Evolutionary conservation across 495 filamentous ascomycete genomes (phyloP), one percentile per base, ranked within the genome.

Genomic region (Annulohypoxylon stygium): DNA sequence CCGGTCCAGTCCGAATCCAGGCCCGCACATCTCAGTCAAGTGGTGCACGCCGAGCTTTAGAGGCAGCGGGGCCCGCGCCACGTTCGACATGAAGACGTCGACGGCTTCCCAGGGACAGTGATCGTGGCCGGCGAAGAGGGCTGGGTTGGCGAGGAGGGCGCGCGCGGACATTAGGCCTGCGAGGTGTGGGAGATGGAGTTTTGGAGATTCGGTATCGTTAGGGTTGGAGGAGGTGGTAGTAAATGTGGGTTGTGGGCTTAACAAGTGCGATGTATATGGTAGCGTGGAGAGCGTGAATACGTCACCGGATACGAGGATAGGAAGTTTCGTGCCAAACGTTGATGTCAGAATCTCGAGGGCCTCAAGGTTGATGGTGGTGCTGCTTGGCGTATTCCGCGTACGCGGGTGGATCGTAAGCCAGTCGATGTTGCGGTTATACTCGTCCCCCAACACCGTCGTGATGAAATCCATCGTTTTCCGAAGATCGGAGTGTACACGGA

Each of bases 381-480:
- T 85, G 23, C 86, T 88, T 4, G 83, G 86, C 14, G 89, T 90
- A 26, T 75, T 81, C 7, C 86, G 81, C 33, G 83, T 84, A 11
- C 90, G 84, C 23, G 89, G 89, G 76, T 92, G 90, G 61, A 92
- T 87, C 39, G 90, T 91, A 7, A 92, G 80, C 73, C 85, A 91
- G 80, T 90, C 88, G 48, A 87, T 81, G 54, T 83, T 79, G 9
- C 84, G 81, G 51, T 78, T 74, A 11, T 84, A 76, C 25, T 81
- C 78, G 34, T 81, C 80, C 14, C 81, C 82, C 3, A 88, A 66
- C 11, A 88, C 79, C 0, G 87, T 86, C 9, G 82, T 81, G 71
- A 86, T 79, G 73, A 83, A 86, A 72, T 86, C 85, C 16, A 86
- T 74, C 30, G 85, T 87, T 67, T 80, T 78, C 43, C 84, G 79